Conservation (phyloP, 768 basidiomycete genomes). For the Lentinula raphanica region DNA sequence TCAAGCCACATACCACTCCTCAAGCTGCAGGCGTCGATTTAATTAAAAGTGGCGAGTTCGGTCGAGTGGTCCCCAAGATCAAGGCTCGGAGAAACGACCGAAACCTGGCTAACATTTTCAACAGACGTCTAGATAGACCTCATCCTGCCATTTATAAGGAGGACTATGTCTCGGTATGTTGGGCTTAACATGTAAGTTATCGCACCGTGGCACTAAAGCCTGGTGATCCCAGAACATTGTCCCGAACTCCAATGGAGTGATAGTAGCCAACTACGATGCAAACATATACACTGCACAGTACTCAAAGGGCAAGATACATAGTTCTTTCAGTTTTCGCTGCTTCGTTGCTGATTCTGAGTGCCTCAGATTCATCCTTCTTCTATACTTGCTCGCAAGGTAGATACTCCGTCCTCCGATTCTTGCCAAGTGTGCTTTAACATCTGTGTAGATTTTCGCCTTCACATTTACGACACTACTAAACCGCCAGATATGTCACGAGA, state of each 20-base stretch:
- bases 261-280: conserved; percentile 64
- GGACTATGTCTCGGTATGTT: conserved; percentile 49
- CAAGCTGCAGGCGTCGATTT: conserved; percentile 60
- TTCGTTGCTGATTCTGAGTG: conserved; percentile 7
- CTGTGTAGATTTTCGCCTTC: conserved; percentile 75
- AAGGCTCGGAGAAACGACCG: conserved; percentile 32
- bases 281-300: conserved; percentile 87
- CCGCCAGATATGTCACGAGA: conserved; percentile 15
- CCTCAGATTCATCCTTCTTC: conserved; percentile 79
- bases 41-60: conserved; percentile 76
- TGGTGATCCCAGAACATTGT: conserved; percentile 52
- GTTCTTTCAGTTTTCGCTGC: neutral
- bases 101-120: conserved; percentile 47
- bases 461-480: conserved; percentile 77
- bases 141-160: conserved; percentile 39
- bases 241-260: conserved; percentile 76
- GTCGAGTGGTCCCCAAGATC: conserved; percentile 50
- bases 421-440: neutral
- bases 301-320: conserved; percentile 49
- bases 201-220: conserved; percentile 6
- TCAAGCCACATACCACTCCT: conserved; percentile 43
- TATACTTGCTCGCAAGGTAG: conserved; percentile 87
- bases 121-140: conserved; percentile 33
- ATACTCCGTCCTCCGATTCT: conserved; percentile 1
- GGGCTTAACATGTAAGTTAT: neutral